phyloP scores from a whole-genome alignment of 1,284 basidiomycete species.

The Schizopora paradoxa region DNA sequence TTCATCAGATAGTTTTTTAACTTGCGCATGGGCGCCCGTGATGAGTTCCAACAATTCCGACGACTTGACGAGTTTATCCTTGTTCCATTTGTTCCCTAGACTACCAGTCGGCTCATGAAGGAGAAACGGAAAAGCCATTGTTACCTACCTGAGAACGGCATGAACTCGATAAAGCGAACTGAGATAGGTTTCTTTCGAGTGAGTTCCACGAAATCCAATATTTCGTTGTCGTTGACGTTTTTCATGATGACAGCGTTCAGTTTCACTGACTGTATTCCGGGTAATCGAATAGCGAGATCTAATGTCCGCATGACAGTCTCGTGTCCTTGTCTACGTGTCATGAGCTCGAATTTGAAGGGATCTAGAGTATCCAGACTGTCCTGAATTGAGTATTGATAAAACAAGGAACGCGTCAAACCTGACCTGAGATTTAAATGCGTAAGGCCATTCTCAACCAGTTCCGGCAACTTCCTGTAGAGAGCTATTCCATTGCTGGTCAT shows the following conservation, averaged over 20 bases:
- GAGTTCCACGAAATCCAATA: slow-evolving; percentile 73
- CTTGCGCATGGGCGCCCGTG: slow-evolving; percentile 38
- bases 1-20: slow-evolving; percentile 56
- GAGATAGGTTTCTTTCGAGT: slow-evolving; percentile 57
- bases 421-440: slow-evolving; percentile 82
- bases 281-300: slow-evolving; percentile 51
- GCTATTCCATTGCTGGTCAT: slow-evolving; percentile 85
- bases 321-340: slow-evolving; percentile 74
- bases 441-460: slow-evolving; percentile 65
- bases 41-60: slow-evolving; percentile 53
- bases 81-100: slow-evolving; percentile 82
- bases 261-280: slow-evolving; percentile 58
- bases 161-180: slow-evolving; percentile 88
- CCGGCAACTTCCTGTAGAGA: slow-evolving; percentile 65
- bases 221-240: slow-evolving; percentile 75
- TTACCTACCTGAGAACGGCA: slow-evolving; percentile 79
- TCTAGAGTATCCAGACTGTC: slow-evolving; percentile 79
- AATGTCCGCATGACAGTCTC: slow-evolving; percentile 68
- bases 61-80: slow-evolving; percentile 75
- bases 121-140: too few relatives aligned
- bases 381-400: slow-evolving; percentile 5
- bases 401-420: slow-evolving; percentile 14
- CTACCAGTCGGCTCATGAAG: too few relatives aligned
- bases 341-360: slow-evolving; percentile 82
- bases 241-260: slow-evolving; percentile 81